Evolutionary conservation across 2,329 filamentous ascomycete species (phyloP).

Genomic region (Ilyonectria mors-panacis): DNA sequence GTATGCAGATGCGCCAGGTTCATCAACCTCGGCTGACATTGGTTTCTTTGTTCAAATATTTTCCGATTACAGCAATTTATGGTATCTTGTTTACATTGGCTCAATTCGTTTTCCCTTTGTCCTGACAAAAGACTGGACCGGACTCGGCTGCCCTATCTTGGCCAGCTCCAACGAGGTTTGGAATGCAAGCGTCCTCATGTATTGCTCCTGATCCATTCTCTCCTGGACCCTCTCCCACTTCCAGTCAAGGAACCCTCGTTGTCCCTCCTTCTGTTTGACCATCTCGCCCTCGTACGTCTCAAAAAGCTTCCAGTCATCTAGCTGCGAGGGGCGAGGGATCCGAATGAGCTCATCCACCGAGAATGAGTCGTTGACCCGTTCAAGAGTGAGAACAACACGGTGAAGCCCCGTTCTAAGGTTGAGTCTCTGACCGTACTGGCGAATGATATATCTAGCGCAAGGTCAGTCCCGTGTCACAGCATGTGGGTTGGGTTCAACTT

Average conservation of each 20-base stretch:
- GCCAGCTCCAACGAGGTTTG: constrained; percentile 43
- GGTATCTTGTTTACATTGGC: neutral
- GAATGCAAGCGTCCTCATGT: constrained; percentile 47
- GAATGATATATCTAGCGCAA: constrained; percentile 62
- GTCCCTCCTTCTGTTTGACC: constrained; percentile 57
- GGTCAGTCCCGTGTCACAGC: constrained; percentile 19
- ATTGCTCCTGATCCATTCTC: constrained; percentile 47
- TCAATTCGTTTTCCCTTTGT: neutral
- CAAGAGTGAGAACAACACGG: constrained; percentile 62
- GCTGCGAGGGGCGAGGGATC: constrained; percentile 68
- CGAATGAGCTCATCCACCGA: constrained; percentile 59
- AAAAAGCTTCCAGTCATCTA: constrained; percentile 70
- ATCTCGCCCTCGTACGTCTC: constrained; percentile 62
- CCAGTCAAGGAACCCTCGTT: constrained; percentile 59
- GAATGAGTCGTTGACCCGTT: constrained; percentile 59
- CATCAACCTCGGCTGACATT: constrained; percentile 3
- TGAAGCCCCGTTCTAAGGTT: constrained; percentile 53
- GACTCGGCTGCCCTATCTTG: constrained; percentile 26
- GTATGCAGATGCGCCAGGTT: neutral
- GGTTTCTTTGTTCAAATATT: neutral
- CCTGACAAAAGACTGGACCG: neutral
- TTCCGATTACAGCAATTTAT: neutral
- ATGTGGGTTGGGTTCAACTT: constrained; percentile 44
- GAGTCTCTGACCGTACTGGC: constrained; percentile 60
- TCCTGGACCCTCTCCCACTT: constrained; percentile 53